Conservation (phyloP, 306 rosid species). For the Elaeagnus macrophylla region DNA sequence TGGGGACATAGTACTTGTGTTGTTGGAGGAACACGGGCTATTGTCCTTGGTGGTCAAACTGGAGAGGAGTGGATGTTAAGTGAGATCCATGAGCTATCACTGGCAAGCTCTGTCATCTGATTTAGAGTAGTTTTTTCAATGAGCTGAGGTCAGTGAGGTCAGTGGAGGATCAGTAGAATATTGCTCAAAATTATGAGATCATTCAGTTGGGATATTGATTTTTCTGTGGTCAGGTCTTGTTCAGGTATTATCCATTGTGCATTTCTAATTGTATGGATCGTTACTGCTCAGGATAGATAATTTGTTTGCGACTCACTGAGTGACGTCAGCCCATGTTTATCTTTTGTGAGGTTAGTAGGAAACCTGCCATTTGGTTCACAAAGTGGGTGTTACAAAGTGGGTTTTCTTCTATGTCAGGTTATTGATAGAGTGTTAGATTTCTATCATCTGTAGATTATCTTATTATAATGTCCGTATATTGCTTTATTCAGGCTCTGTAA, state of each 20-base stretch:
- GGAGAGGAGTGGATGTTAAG: slow-evolving; percentile 99
- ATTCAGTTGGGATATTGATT: slow-evolving; percentile 29
- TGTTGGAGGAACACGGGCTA: slow-evolving; percentile 96
- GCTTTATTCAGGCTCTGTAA: slow-evolving; percentile 50
- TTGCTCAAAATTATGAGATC: slow-evolving; percentile 25
- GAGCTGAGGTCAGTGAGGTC: slow-evolving; percentile 20
- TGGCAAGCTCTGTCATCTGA: slow-evolving; percentile 68
- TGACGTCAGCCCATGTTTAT: slow-evolving; percentile 42
- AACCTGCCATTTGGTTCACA: slow-evolving; percentile 49
- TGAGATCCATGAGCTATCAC: slow-evolving; percentile 92
- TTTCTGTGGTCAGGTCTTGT: slow-evolving; percentile 25
- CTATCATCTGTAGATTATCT: slow-evolving; percentile 46
- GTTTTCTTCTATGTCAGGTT: slow-evolving; percentile 65
- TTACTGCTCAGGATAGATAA: slow-evolving; percentile 48
- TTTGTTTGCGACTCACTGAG: slow-evolving; percentile 28
- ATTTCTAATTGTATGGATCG: slow-evolving; percentile 36
- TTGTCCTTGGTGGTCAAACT: slow-evolving; percentile 95
- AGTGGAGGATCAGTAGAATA: slow-evolving; percentile 26
- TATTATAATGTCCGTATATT: slow-evolving; percentile 35
- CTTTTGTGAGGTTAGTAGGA: slow-evolving; percentile 62
- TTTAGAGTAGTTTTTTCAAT: slow-evolving; percentile 21
- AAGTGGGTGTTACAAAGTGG: slow-evolving; percentile 48
- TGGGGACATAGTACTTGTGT: slow-evolving; percentile 99
- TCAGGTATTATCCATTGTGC: slow-evolving; percentile 40
- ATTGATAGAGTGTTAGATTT: slow-evolving; percentile 50